A percentile compares a stretch with the other conserved stretches of the same genome.
phyloP scores from a whole-genome alignment of 805 yeast species.

The Trichomonascus vanleenenianus region DNA sequence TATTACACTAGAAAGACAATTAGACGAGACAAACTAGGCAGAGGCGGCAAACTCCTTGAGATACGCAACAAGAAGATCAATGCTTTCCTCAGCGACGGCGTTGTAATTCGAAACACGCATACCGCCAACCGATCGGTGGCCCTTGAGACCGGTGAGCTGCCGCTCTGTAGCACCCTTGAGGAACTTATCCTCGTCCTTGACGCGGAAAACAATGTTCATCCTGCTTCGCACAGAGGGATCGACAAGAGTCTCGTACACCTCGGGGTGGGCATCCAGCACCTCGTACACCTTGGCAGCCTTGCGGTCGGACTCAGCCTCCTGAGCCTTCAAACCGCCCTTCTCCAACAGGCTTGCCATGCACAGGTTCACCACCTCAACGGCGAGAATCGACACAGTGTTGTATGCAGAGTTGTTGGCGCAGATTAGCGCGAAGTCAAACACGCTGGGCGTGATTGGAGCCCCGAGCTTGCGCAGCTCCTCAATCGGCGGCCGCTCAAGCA shows the following conservation, averaged over 20 bases:
- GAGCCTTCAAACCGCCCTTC: conserved; percentile 65
- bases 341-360: conserved; percentile 57
- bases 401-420: conserved; percentile 87
- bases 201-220: conserved; percentile 90
- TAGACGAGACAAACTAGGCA: neutral
- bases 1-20: neutral
- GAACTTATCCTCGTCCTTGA: conserved; percentile 66
- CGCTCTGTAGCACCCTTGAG: conserved; percentile 53
- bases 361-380: conserved; percentile 76
- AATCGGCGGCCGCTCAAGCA: conserved; percentile 55
- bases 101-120: conserved; percentile 90
- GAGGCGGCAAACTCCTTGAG: conserved; percentile 46
- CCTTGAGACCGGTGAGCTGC: conserved; percentile 74
- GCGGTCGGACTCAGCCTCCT: conserved; percentile 45
- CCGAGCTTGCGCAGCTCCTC: conserved; percentile 49
- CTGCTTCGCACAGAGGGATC: conserved; percentile 58
- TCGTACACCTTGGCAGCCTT: conserved; percentile 62
- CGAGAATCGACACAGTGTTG: conserved; percentile 92
- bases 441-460: conserved; percentile 82
- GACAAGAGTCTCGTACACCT: conserved; percentile 52
- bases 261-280: conserved; percentile 59
- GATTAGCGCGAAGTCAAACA: conserved; percentile 78
- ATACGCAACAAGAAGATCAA: conserved; percentile 47
- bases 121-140: conserved; percentile 97
- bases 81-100: conserved; percentile 64